These are phyloP conservation scores for Bjerkandera adusta DNA, from an alignment of 1,284 basidiomycete genomes.

Conservation along the genomic window DNA sequence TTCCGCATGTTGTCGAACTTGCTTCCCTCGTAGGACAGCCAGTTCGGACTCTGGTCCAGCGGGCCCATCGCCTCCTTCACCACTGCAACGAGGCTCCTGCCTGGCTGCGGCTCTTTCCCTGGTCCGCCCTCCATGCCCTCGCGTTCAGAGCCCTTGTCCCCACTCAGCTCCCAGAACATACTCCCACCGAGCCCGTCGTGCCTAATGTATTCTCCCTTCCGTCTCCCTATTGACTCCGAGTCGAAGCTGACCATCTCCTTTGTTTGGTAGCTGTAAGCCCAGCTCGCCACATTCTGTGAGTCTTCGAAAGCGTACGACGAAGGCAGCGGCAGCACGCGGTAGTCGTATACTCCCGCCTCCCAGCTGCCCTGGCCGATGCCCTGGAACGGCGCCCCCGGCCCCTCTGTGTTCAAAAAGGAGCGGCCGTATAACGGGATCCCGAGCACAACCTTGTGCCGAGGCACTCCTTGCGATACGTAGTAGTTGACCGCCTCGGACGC, in stretches of 20 bases:
- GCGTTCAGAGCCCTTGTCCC: conserved; percentile 66
- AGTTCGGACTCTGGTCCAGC: conserved; percentile 65
- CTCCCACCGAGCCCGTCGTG: conserved; percentile 71
- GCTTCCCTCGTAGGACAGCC: conserved; percentile 70
- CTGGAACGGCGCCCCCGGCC: conserved; percentile 76
- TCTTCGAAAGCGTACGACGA: conserved; percentile 62
- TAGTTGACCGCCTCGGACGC: conserved; percentile 70
- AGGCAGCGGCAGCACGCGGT: conserved; percentile 73
- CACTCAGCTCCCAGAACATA: conserved; percentile 87
- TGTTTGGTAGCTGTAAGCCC: conserved; percentile 67
- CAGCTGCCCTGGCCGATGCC: conserved; percentile 75
- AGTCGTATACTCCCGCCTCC: conserved; percentile 83
- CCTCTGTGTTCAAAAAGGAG: conserved; percentile 84
- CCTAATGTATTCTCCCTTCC: conserved; percentile 78
- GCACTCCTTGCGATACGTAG: conserved; percentile 74
- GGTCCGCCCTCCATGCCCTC: conserved; percentile 62
- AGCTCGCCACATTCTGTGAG: conserved; percentile 60
- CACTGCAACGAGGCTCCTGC: conserved; percentile 56
- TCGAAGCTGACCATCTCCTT: conserved; percentile 83
- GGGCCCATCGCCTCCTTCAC: conserved; percentile 76
- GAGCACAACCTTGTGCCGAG: conserved; percentile 79
- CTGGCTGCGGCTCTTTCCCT: conserved; percentile 34
- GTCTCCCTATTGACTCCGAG: conserved; percentile 59
- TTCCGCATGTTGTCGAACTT: conserved; percentile 74
- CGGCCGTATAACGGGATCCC: conserved; percentile 92